Conservation (phyloP, 2,329 filamentous ascomycete genomes). For the Didymosphaeria variabile region DNA sequence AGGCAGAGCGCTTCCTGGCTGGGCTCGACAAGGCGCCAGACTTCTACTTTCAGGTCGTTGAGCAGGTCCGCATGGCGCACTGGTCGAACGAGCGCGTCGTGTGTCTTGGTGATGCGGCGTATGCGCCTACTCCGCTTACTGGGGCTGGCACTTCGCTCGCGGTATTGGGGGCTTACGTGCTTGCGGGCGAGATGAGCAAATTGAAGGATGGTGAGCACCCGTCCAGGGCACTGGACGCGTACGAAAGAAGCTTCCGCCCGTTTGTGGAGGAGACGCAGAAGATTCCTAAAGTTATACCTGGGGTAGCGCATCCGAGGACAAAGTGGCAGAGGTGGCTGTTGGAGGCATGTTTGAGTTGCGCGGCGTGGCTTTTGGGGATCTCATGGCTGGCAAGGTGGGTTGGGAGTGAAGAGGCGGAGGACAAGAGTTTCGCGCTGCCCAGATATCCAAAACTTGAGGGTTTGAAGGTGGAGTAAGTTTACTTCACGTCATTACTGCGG, state of each 20-base stretch:
- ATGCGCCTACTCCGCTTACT: constrained; percentile 58
- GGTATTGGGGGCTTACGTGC: constrained; percentile 46
- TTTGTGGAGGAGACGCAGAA: constrained; percentile 38
- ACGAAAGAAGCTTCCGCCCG: constrained; percentile 33
- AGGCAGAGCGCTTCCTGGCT: constrained; percentile 54
- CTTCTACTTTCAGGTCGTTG: constrained; percentile 59
- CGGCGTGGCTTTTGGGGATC: constrained; percentile 19
- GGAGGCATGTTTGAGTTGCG: constrained; percentile 16
- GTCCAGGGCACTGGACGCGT: constrained; percentile 29
- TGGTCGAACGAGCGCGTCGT: constrained; percentile 61
- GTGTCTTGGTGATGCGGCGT: constrained; percentile 65
- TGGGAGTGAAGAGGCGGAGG: constrained; percentile 17
- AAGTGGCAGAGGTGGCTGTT: constrained; percentile 36
- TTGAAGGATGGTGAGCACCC: constrained; percentile 20
- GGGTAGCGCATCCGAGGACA: constrained; percentile 30
- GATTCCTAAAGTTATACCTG: constrained; percentile 36
- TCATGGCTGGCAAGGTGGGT: constrained; percentile 22
- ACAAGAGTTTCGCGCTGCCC: constrained; percentile 28
- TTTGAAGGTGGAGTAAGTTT: background rate
- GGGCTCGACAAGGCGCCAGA: constrained; percentile 53
- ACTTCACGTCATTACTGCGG: background rate
- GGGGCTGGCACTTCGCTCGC: constrained; percentile 63
- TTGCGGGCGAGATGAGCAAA: constrained; percentile 31
- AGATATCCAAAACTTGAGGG: constrained; percentile 14
- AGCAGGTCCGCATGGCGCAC: constrained; percentile 54